Conservation (phyloP, 192 early-diverging fungal species). For the Oehlia diaphana region DNA sequence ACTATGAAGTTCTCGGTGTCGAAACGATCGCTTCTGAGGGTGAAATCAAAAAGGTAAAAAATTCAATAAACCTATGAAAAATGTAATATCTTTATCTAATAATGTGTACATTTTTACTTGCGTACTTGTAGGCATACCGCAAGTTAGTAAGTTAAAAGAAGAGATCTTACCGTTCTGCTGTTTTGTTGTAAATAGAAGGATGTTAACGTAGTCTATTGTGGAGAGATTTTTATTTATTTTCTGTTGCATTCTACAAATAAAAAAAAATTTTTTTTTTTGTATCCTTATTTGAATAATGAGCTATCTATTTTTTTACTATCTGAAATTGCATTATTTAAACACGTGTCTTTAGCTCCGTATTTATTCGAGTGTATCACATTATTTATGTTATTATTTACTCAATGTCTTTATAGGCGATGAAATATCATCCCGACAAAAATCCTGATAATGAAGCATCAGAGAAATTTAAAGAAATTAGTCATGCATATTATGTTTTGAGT, state of each 20-base stretch:
- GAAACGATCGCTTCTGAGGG: constrained; percentile 38
- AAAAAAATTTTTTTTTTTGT: no score
- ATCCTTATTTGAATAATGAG: background rate
- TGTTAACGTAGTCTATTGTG: background rate
- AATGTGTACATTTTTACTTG: background rate
- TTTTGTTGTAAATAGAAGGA: background rate
- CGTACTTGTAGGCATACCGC: constrained; percentile 48
- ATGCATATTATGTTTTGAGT: constrained; percentile 85
- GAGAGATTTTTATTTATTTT: no score
- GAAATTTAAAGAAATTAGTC: constrained; percentile 87
- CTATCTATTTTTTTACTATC: no score
- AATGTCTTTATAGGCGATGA: constrained; percentile 48
- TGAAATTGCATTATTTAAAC: background rate
- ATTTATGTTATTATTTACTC: constrained; percentile 10
- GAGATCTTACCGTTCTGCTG: no score
- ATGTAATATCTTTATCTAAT: background rate
- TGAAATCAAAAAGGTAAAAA: constrained; percentile 50
- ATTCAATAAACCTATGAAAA: background rate
- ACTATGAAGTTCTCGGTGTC: constrained; percentile 74
- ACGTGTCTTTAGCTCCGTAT: background rate
- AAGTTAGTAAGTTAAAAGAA: constrained; percentile 44
- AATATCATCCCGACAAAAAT: constrained; percentile 86
- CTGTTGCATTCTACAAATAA: no score
- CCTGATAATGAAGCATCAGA: constrained; percentile 58
- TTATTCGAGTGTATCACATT: background rate